Conservation (phyloP, 495 filamentous ascomycete species). For the Talaromyces stipitatus region DNA sequence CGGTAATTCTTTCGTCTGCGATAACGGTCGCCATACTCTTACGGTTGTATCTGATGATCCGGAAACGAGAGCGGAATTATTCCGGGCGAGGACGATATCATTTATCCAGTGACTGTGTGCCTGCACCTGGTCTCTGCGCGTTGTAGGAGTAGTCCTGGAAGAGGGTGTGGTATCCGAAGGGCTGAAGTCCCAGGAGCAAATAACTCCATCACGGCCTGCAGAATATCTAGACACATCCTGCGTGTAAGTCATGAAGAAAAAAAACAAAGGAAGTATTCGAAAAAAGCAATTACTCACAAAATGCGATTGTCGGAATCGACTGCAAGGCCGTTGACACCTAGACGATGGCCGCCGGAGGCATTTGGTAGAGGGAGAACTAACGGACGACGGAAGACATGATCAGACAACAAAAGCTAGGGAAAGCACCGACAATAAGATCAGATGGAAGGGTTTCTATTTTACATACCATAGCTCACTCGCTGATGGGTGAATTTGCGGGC, state of each 20-base stretch:
- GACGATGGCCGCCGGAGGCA: slow-evolving; percentile 80
- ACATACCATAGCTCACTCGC: slow-evolving; percentile 43
- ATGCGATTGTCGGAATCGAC: slow-evolving; percentile 79
- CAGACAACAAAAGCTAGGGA: slow-evolving; percentile 1
- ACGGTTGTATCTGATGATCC: slow-evolving; percentile 94
- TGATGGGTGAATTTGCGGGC: slow-evolving; percentile 42
- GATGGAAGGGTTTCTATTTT: background rate
- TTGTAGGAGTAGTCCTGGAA: slow-evolving; percentile 40
- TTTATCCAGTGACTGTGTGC: slow-evolving; percentile 99
- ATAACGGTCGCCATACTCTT: slow-evolving; percentile 87
- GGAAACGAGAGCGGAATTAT: slow-evolving; percentile 79
- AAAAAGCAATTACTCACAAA: slow-evolving; percentile 51
- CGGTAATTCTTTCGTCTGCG: slow-evolving; percentile 56
- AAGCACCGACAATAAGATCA: background rate
- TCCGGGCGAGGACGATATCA: slow-evolving; percentile 80
- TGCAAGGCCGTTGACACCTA: slow-evolving; percentile 90
- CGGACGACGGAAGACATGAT: slow-evolving; percentile 8
- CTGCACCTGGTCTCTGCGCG: slow-evolving; percentile 86
- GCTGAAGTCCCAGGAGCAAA: slow-evolving; percentile 91
- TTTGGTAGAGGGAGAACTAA: slow-evolving; percentile 90
- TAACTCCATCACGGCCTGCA: slow-evolving; percentile 87
- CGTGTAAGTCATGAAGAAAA: background rate
- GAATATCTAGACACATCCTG: slow-evolving; percentile 61
- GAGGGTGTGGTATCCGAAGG: slow-evolving; percentile 28
- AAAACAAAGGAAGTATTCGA: background rate